Conservation (phyloP, 768 basidiomycete genomes). For the Exsudoporus frostii region DNA sequence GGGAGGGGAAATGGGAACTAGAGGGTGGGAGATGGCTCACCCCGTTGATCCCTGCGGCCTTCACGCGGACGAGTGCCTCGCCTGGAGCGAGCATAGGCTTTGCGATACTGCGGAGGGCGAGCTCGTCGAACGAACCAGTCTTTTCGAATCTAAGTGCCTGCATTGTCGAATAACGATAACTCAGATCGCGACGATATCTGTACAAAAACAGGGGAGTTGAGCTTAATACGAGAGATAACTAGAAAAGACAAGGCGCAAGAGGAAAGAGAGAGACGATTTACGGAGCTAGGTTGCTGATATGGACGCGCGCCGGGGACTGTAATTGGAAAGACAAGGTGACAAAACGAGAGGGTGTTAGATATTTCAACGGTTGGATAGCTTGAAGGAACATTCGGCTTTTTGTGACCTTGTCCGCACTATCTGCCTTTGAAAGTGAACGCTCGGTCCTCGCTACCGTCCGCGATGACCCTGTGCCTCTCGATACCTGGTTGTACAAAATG, state of each 20-base stretch:
- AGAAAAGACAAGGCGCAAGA: not conserved
- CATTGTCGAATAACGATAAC: conserved; percentile 19
- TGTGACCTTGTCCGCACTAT: conserved; percentile 7
- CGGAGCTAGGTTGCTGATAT: not conserved
- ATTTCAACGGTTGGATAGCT: not conserved
- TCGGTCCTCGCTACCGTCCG: not conserved
- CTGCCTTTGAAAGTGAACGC: conserved; percentile 1
- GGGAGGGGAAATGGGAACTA: not conserved
- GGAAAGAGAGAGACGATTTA: not conserved
- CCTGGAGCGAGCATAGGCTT: conserved; percentile 30
- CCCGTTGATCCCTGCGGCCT: conserved; percentile 33
- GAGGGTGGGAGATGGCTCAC: conserved; percentile 15
- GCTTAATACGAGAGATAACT: not conserved
- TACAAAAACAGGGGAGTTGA: not conserved
- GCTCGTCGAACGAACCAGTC: conserved; percentile 30
- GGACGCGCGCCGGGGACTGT: not conserved
- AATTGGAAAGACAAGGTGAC: not conserved
- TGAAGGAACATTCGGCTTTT: conserved; percentile 11
- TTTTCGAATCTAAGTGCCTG: conserved; percentile 32
- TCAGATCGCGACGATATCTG: conserved; percentile 1
- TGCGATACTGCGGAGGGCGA: conserved; percentile 20
- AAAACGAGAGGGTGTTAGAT: not conserved
- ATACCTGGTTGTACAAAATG: not conserved
- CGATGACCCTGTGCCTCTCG: not conserved
- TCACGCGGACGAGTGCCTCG: conserved; percentile 33